Evolutionary conservation across 495 filamentous ascomycete genomes (phyloP).

Genomic region (Rostrohypoxylon terebratum): DNA sequence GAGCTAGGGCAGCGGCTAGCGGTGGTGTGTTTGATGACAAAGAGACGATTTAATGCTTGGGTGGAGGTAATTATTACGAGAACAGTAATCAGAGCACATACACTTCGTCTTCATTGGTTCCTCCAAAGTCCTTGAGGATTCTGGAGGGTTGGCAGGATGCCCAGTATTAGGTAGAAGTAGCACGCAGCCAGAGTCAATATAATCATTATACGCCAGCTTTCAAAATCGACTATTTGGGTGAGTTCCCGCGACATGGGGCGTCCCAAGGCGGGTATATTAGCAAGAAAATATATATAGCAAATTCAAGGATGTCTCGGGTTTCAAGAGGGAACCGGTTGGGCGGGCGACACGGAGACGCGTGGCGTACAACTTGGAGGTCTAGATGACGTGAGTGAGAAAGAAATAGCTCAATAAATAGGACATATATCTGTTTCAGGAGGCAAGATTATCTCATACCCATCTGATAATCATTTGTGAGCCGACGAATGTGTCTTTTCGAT

Average conservation of each 20-base stretch:
- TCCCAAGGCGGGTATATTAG: not conserved
- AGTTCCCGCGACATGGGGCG: not conserved
- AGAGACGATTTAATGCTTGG: slow-evolving; percentile 26
- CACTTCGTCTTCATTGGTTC: not conserved
- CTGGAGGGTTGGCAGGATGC: not conserved
- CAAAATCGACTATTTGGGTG: not conserved
- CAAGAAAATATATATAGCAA: not conserved
- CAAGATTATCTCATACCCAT: not conserved
- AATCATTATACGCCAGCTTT: not conserved
- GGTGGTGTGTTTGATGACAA: slow-evolving; percentile 15
- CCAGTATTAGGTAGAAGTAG: not conserved
- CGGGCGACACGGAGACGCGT: not conserved
- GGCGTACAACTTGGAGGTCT: not conserved
- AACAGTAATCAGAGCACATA: not conserved
- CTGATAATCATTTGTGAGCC: not conserved
- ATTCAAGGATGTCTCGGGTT: not conserved
- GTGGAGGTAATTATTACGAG: not conserved
- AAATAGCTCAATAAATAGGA: not conserved
- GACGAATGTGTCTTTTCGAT: not conserved
- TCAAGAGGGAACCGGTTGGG: not conserved
- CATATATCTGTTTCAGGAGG: not conserved
- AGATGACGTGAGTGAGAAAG: not conserved
- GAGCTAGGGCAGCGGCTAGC: slow-evolving; percentile 1
- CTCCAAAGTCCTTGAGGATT: not conserved
- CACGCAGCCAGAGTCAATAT: not conserved